phyloP scores from a whole-genome alignment of 495 filamentous ascomycete species.

The Annulohypoxylon bovei region DNA sequence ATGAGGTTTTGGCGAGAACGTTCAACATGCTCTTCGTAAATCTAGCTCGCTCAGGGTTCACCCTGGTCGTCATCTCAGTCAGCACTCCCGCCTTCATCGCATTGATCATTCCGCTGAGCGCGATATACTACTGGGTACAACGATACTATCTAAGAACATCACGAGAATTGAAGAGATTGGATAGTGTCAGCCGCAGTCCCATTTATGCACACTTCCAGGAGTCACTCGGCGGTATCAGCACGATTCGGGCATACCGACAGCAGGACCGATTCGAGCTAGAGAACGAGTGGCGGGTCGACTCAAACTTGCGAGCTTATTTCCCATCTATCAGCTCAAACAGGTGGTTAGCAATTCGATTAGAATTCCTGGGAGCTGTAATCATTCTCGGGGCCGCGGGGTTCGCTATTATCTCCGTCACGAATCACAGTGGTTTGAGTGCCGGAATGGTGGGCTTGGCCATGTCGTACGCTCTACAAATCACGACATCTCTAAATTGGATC shows the following conservation, averaged over 20 bases:
- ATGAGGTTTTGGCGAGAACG: conserved; percentile 91
- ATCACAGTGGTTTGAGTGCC: conserved; percentile 70
- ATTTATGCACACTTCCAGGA: conserved; percentile 99
- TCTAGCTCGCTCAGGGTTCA: conserved; percentile 83
- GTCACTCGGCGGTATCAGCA: conserved; percentile 91
- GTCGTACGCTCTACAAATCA: conserved; percentile 98
- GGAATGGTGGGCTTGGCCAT: conserved; percentile 93
- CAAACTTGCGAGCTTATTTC: conserved; percentile 94
- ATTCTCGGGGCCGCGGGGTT: conserved; percentile 89
- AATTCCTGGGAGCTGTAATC: conserved; percentile 95
- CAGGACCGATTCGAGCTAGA: conserved; percentile 86
- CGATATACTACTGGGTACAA: conserved; percentile 91
- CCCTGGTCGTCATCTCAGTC: conserved; percentile 82
- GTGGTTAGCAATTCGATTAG: conserved; percentile 94
- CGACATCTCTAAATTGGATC: conserved; percentile 99
- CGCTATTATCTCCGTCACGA: conserved; percentile 81
- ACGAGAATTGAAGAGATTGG: conserved; percentile 93
- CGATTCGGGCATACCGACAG: conserved; percentile 96
- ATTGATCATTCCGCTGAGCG: conserved; percentile 81
- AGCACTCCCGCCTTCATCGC: conserved; percentile 83
- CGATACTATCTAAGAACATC: conserved; percentile 97
- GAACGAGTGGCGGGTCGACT: conserved; percentile 98
- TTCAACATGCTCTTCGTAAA: conserved; percentile 97
- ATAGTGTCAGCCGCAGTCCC: conserved; percentile 93
- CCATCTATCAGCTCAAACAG: conserved; percentile 95